Conservation (phyloP, 805 yeast genomes). For the Pichia occidentalis region DNA sequence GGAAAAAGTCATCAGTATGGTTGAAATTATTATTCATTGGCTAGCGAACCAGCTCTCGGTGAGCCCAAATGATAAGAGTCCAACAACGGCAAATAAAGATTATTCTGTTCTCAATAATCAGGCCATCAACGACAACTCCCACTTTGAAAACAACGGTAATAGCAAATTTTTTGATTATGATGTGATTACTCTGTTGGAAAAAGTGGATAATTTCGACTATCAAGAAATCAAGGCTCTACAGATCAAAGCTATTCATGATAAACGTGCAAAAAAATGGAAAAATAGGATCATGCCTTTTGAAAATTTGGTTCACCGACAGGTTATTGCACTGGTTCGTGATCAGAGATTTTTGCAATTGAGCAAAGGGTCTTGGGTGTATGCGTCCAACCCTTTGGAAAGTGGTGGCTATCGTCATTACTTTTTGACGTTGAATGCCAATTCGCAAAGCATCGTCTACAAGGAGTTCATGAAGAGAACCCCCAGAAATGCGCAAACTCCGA, state of each 20-base stretch:
- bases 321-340: constrained; percentile 63
- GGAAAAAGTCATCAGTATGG: constrained; percentile 8
- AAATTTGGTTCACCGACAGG: constrained; percentile 46
- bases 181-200: constrained; percentile 10
- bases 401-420: constrained; percentile 33
- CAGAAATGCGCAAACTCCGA: constrained; percentile 34
- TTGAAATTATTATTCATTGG: constrained; percentile 10
- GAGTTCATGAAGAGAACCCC: constrained; percentile 41
- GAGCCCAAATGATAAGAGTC: neutral
- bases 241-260: constrained; percentile 34
- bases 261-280: constrained; percentile 39
- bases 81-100: neutral
- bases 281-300: constrained; percentile 42
- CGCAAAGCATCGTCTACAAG: constrained; percentile 53
- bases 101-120: no score
- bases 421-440: constrained; percentile 60
- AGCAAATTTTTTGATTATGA: constrained; percentile 1
- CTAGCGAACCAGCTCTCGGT: constrained; percentile 4
- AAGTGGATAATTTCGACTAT: constrained; percentile 28
- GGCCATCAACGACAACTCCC: neutral
- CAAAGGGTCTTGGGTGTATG: constrained; percentile 76
- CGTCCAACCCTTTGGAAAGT: constrained; percentile 42
- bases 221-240: constrained; percentile 51
- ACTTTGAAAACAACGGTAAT: neutral
- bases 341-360: constrained; percentile 67